Evolutionary conservation across 1,284 basidiomycete species (phyloP).

Genomic region (Puccinia coronata): DNA sequence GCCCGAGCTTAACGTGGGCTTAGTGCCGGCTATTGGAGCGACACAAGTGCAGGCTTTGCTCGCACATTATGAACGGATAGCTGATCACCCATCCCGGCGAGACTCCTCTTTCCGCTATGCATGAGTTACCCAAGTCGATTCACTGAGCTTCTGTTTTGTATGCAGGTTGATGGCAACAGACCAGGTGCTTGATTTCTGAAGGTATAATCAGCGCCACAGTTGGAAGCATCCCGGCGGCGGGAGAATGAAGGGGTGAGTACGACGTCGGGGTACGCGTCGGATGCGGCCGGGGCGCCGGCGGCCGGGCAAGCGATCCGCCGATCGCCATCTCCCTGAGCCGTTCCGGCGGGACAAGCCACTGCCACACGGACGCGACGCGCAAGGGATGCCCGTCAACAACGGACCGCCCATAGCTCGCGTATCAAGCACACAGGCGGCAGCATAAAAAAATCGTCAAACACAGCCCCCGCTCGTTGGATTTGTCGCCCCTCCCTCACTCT

Average conservation of each 20-base stretch:
- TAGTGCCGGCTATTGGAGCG: slow-evolving; percentile 64
- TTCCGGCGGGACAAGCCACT: too few relatives aligned
- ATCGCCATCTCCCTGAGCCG: too few relatives aligned
- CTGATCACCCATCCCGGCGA: slow-evolving; percentile 90
- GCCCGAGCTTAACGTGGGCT: slow-evolving; percentile 59
- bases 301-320: too few relatives aligned
- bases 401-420: too few relatives aligned
- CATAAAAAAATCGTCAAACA: background rate
- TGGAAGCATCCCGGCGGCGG: background rate
- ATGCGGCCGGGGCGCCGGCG: background rate
- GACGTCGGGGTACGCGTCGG: background rate
- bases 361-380: too few relatives aligned
- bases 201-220: slow-evolving; percentile 33
- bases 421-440: background rate
- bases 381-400: too few relatives aligned
- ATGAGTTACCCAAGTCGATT: background rate
- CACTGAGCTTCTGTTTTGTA: background rate
- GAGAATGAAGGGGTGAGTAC: background rate
- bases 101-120: slow-evolving; percentile 61
- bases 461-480: background rate
- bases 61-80: slow-evolving; percentile 89
- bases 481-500: too few relatives aligned
- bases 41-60: slow-evolving; percentile 94
- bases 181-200: slow-evolving; percentile 43
- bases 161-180: slow-evolving; percentile 49